phyloP scores from a whole-genome alignment of 2,329 filamentous ascomycete genomes.

The Trichoderma sp. region DNA sequence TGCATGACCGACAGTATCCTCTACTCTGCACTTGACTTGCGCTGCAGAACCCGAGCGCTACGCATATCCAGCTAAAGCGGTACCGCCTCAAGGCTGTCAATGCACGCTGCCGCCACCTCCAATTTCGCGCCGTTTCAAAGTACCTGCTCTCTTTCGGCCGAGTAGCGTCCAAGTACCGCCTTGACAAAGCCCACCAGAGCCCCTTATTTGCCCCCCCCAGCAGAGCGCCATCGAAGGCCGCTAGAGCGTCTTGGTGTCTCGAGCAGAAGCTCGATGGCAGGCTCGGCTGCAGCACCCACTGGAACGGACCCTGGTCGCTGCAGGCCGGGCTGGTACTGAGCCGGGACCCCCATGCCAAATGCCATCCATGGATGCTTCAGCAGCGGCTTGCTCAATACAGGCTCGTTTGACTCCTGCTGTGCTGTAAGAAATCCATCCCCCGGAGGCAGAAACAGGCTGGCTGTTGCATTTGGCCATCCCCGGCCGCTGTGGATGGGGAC shows the following conservation, averaged over 20 bases:
- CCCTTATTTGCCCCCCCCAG: conserved; percentile 18
- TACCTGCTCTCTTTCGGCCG: neutral
- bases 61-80: neutral
- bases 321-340: neutral
- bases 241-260: conserved; percentile 25
- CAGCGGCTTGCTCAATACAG: conserved; percentile 19
- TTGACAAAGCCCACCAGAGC: neutral
- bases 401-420: conserved; percentile 8
- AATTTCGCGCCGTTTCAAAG: neutral
- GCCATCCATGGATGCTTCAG: conserved; percentile 7
- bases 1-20: neutral
- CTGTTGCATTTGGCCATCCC: conserved; percentile 13
- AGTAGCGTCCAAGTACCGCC: neutral
- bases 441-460: conserved; percentile 1
- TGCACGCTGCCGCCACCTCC: neutral
- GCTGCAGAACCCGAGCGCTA: neutral
- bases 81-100: neutral
- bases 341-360: conserved; percentile 18
- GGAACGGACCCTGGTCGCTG: conserved; percentile 1
- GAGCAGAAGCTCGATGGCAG: conserved; percentile 18
- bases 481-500: conserved; percentile 11
- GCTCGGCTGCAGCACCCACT: conserved; percentile 16
- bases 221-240: conserved; percentile 19
- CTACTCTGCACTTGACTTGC: neutral
- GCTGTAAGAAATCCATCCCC: conserved; percentile 12